phyloP scores from a whole-genome alignment of 768 basidiomycete genomes.

The Mycena chlorophos region DNA sequence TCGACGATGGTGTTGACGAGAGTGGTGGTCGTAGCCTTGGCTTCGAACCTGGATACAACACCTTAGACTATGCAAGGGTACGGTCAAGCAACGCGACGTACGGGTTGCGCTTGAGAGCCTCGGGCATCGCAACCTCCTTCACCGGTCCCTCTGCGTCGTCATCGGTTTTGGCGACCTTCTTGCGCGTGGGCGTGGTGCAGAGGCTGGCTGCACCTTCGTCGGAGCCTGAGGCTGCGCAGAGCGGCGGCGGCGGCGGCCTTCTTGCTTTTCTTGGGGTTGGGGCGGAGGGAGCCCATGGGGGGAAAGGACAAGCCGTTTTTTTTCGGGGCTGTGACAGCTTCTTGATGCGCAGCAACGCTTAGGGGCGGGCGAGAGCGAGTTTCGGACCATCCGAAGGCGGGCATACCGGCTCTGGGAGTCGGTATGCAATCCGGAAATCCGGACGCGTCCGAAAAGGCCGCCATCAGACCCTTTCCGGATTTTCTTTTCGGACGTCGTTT shows the following conservation, averaged over 20 bases:
- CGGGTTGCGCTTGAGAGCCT: not conserved
- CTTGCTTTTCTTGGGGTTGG: not conserved
- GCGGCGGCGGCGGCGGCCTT: too few relatives aligned
- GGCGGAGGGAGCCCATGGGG: not conserved
- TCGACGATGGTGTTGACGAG: not conserved
- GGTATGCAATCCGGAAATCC: not conserved
- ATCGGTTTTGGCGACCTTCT: not conserved
- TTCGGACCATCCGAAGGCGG: not conserved
- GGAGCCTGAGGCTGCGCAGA: too few relatives aligned
- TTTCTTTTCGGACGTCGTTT: not conserved
- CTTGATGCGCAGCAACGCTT: not conserved
- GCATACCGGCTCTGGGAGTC: not conserved
- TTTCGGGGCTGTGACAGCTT: not conserved
- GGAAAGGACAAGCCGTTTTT: not conserved
- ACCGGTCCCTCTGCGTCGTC: not conserved
- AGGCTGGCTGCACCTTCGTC: too few relatives aligned
- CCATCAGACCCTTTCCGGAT: not conserved
- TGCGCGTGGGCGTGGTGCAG: not conserved
- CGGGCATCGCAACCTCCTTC: not conserved
- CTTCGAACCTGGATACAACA: not conserved
- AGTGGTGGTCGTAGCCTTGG: not conserved
- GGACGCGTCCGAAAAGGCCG: not conserved
- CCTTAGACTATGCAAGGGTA: not conserved
- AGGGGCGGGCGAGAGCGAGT: not conserved
- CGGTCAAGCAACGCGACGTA: not conserved